These are phyloP conservation scores for Penicillium sp. DNA, from an alignment of 2,329 filamentous ascomycete species.

Conservation along the genomic window DNA sequence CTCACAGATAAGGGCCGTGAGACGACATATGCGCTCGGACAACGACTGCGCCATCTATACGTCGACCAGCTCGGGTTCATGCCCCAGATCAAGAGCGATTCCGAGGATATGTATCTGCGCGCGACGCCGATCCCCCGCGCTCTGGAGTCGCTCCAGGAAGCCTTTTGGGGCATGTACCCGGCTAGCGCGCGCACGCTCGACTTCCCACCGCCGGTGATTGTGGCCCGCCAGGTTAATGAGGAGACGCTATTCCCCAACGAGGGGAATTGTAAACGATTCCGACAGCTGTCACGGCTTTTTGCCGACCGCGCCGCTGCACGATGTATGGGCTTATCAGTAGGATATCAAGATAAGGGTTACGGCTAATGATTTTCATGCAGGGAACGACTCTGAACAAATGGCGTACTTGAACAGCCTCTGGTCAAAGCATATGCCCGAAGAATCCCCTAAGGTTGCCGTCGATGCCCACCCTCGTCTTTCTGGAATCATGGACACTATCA, in stretches of 20 bases:
- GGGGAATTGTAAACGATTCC: slow-evolving; percentile 69
- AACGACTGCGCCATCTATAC: slow-evolving; percentile 68
- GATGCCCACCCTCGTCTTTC: slow-evolving; percentile 80
- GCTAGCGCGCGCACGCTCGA: slow-evolving; percentile 48
- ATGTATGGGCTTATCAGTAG: slow-evolving; percentile 48
- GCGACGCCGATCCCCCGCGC: slow-evolving; percentile 73
- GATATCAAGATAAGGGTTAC: background rate
- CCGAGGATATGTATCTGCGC: slow-evolving; percentile 68
- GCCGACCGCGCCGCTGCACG: slow-evolving; percentile 68
- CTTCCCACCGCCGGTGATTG: slow-evolving; percentile 64
- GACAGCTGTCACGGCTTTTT: slow-evolving; percentile 67
- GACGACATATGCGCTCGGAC: slow-evolving; percentile 69
- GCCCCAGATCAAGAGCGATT: slow-evolving; percentile 56
- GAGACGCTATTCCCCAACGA: slow-evolving; percentile 83
- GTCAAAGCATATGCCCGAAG: slow-evolving; percentile 80
- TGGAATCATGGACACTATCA: slow-evolving; percentile 93
- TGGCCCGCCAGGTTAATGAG: slow-evolving; percentile 64
- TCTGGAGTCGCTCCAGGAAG: slow-evolving; percentile 73
- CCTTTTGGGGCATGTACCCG: slow-evolving; percentile 74
- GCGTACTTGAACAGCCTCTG: slow-evolving; percentile 74
- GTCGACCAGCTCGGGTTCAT: slow-evolving; percentile 73
- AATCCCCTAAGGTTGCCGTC: slow-evolving; percentile 68
- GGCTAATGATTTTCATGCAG: slow-evolving; percentile 23
- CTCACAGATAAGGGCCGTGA: slow-evolving; percentile 73
- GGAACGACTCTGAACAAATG: slow-evolving; percentile 77